phyloP scores from a whole-genome alignment of 305 asterid genomes.

The Euphrasia arctica region DNA sequence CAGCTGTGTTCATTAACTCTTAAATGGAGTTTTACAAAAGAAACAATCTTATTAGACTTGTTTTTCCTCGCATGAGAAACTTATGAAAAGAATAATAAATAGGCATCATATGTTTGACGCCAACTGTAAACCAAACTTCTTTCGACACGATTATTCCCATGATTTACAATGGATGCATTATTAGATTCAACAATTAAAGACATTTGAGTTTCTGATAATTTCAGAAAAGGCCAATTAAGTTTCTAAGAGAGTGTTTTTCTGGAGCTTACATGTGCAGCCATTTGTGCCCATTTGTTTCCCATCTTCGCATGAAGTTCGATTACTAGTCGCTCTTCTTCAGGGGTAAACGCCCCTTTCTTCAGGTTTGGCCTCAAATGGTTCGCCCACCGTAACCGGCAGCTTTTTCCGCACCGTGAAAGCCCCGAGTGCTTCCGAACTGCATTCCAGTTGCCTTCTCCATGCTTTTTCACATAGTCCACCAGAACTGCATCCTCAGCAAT shows the following conservation, averaged over 20 bases:
- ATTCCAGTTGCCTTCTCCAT: constrained; percentile 75
- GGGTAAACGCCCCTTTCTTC: constrained; percentile 62
- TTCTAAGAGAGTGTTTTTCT: neutral
- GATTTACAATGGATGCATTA: no score
- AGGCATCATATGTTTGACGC: constrained; percentile 12
- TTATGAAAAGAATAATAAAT: constrained; percentile 16
- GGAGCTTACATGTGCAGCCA: constrained; percentile 4
- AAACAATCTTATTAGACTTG: neutral
- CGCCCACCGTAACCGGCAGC: constrained; percentile 70
- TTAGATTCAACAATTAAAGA: neutral
- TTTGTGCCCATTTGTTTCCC: constrained; percentile 2
- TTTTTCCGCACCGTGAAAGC: constrained; percentile 64
- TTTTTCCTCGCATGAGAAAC: constrained; percentile 14
- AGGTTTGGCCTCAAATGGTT: constrained; percentile 66
- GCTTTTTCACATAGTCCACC: constrained; percentile 57
- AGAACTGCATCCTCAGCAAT: constrained; percentile 57
- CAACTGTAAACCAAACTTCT: no score
- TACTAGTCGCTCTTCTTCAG: constrained; percentile 51
- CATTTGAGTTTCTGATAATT: neutral
- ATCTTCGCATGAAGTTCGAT: neutral
- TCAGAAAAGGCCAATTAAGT: neutral
- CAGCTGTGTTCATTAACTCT: constrained; percentile 5
- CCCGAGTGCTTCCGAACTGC: constrained; percentile 64
- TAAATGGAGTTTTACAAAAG: neutral
- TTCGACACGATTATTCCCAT: no score